Base-by-base conservation (phyloP, 2,329 filamentous ascomycete species). In the Coniella lustricola region DNA sequence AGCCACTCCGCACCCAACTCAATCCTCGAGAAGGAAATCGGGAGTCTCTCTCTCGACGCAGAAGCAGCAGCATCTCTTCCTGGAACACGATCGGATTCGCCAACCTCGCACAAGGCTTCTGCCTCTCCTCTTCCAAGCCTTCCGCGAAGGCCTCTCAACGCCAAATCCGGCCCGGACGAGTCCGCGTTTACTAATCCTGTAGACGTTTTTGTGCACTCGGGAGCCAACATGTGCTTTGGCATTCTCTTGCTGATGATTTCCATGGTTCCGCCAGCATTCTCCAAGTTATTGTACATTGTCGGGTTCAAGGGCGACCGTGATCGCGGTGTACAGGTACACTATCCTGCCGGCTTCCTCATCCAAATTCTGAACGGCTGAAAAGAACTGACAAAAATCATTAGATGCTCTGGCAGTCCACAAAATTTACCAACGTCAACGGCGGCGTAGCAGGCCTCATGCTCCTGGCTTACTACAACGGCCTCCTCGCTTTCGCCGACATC, bases 251-350 rank as follows among this genome's bases (percentile, higher is more conserved):
- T 97, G 1, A 74, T 97, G 46, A 82, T 97, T n/a, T 94, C 89
- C 12, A 85, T 97, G 70, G 82, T 97, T 1, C 94, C 93, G 0
- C 93, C 93, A 0, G 81, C 90, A 0, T 95, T 97, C 64, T 85
- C 81, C n/a, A 85, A 82, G 48, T 77, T 98, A 1, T 74, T 97
- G 3, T 87, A 84, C 51, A 84, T 97, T 36, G 85, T 96, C 25
- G 93, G 93, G 1, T 97, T 97, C 68, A 83, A 81, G 53, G 93
- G 93, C 29, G 90, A 97, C 62, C 84, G 90, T 37, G 81, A 88
- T 53, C 77, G 84, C 34, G 93, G 90, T 9, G 75, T 96, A 29
- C 74, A 77, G 21, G 38, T 41, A 18, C 8, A 21, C 17, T 16
- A 7, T 17, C 3, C 21, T 16, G 9, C 29, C 18, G 5, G 14